Conservation (phyloP, 305 asterid species). For the Rubia occidens region DNA sequence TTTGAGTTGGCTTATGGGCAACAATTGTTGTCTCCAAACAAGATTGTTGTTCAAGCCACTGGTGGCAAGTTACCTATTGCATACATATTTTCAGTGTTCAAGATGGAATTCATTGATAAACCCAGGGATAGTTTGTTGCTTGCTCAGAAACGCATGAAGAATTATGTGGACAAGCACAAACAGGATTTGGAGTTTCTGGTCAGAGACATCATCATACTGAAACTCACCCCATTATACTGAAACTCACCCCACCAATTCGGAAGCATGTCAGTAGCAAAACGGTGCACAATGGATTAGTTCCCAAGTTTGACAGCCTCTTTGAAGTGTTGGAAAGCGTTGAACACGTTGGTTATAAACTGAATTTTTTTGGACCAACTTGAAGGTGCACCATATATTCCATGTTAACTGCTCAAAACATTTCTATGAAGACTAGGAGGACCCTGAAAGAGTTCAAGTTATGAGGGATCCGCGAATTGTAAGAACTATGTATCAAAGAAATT, state of each 20-base stretch:
- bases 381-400: neutral
- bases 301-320: neutral
- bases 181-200: neutral
- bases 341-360: neutral
- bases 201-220: neutral
- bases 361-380: neutral
- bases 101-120: neutral
- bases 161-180: neutral
- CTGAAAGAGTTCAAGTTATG: neutral
- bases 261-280: neutral
- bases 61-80: neutral
- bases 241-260: neutral
- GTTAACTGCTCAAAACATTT: neutral
- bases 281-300: neutral
- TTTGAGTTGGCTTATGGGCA: neutral
- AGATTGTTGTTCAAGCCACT: neutral
- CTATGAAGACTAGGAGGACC: neutral
- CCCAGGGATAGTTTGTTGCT: neutral
- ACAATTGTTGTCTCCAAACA: neutral
- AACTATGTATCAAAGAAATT: too few relatives aligned
- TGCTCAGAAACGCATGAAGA: neutral
- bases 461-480: rapidly evolving
- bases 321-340: neutral
- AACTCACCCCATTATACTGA: too few relatives aligned
- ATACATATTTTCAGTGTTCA: neutral